Conservation (phyloP, 345 rosid genomes). For the Gossypium turneri region DNA sequence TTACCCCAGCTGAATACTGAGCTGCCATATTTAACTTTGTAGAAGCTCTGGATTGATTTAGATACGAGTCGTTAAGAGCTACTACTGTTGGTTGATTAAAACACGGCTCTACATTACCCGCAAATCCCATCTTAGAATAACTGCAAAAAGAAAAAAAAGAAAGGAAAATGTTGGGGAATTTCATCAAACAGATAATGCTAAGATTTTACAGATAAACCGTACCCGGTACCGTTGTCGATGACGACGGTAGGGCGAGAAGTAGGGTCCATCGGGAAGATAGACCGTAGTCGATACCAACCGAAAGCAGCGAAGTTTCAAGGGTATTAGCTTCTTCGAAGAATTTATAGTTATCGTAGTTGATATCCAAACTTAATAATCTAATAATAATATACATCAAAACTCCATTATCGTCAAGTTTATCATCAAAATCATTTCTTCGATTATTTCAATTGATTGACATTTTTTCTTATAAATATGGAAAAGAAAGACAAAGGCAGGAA, state of each 20-base stretch:
- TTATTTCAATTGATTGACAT: neutral
- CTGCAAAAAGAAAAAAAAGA: conserved; percentile 38
- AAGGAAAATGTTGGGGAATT: conserved; percentile 20
- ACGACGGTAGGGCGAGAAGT: conserved; percentile 91
- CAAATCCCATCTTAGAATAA: conserved; percentile 92
- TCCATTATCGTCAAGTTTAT: neutral
- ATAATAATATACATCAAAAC: neutral
- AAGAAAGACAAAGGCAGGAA: neutral
- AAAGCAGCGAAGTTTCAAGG: conserved; percentile 34
- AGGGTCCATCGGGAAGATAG: conserved; percentile 59
- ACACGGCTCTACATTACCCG: conserved; percentile 97
- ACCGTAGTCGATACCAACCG: neutral
- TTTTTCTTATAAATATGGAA: conserved; percentile 13
- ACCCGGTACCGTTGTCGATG: conserved; percentile 99
- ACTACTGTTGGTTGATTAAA: conserved; percentile 88
- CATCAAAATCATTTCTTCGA: neutral
- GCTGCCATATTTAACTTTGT: conserved; percentile 69
- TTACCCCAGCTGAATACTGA: conserved; percentile 90
- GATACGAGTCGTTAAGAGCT: conserved; percentile 79
- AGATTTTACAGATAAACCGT: conserved; percentile 7
- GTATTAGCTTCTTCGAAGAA: conserved; percentile 14
- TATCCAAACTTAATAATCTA: too few species aligned
- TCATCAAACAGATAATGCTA: conserved; percentile 34
- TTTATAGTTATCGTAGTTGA: conserved; percentile 12
- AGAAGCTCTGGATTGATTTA: conserved; percentile 64